These are phyloP conservation scores for Spatholobus suberectus DNA, from an alignment of 306 rosid species.

Conservation along the genomic window DNA sequence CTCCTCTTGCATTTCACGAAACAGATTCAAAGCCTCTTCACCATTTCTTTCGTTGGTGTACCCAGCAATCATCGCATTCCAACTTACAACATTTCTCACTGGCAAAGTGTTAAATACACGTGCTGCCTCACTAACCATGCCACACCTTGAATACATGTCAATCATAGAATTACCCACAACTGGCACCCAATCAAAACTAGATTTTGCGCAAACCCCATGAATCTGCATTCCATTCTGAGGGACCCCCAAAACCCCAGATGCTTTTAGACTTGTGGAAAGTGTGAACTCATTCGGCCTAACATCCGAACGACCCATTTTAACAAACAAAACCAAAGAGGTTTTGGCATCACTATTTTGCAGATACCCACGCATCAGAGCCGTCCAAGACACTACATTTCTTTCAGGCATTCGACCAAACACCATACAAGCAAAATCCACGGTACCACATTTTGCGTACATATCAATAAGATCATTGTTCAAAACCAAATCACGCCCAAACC, in stretches of 20 bases:
- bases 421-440: constrained; percentile 35
- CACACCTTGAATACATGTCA: constrained; percentile 71
- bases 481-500: constrained; percentile 54
- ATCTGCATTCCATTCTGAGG: constrained; percentile 63
- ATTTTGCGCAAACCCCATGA: constrained; percentile 65
- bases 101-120: constrained; percentile 54
- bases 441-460: constrained; percentile 69
- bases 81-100: constrained; percentile 56
- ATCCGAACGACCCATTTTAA: constrained; percentile 38
- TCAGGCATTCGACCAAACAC: constrained; percentile 67
- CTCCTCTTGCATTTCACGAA: constrained; percentile 53
- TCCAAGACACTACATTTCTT: constrained; percentile 53
- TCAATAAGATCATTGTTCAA: constrained; percentile 60
- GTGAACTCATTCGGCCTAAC: constrained; percentile 63
- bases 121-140: constrained; percentile 54
- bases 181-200: constrained; percentile 52
- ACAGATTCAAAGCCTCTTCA: constrained; percentile 54
- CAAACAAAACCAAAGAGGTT: constrained; percentile 50
- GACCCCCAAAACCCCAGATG: constrained; percentile 55
- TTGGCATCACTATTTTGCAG: constrained; percentile 55
- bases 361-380: constrained; percentile 54
- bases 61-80: constrained; percentile 75
- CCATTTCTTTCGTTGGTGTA: constrained; percentile 50
- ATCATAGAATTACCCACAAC: constrained; percentile 66
- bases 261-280: constrained; percentile 62